Evolutionary conservation across 169 alveolate genomes (phyloP).

Genomic region (Eimeria sp.): DNA sequence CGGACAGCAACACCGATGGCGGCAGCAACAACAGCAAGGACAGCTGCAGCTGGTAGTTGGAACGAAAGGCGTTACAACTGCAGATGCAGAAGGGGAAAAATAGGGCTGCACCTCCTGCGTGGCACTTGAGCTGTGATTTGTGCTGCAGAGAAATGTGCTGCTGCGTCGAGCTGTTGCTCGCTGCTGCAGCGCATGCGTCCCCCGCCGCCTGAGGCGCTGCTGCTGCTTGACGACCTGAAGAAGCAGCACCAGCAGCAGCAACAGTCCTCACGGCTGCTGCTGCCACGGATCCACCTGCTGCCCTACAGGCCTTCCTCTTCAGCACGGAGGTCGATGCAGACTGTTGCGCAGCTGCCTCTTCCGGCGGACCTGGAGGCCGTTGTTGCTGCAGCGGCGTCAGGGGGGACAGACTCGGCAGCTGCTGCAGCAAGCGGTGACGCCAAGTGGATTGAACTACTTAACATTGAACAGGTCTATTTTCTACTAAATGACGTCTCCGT

Average conservation of each 20-base stretch:
- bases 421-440: constrained; percentile 22
- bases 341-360: constrained; percentile 37
- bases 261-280: constrained; percentile 39
- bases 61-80: background rate
- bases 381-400: constrained; percentile 4
- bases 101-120: background rate
- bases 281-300: constrained; percentile 17
- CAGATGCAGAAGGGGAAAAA: background rate
- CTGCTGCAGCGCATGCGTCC: constrained; percentile 65
- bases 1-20: background rate
- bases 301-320: constrained; percentile 57
- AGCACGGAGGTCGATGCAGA: constrained; percentile 47
- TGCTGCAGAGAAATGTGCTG: constrained; percentile 48
- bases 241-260: constrained; percentile 67
- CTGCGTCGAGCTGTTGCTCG: constrained; percentile 25
- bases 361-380: constrained; percentile 58
- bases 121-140: background rate
- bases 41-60: constrained; percentile 19
- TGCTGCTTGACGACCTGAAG: constrained; percentile 50
- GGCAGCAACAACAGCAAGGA: background rate
- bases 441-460: constrained; percentile 25
- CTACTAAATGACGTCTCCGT: constrained; percentile 3
- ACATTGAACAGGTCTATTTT: constrained; percentile 21
- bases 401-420: constrained; percentile 9
- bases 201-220: constrained; percentile 25